Conservation (phyloP, 805 yeast genomes). For the Martiniozyma abietophila region DNA sequence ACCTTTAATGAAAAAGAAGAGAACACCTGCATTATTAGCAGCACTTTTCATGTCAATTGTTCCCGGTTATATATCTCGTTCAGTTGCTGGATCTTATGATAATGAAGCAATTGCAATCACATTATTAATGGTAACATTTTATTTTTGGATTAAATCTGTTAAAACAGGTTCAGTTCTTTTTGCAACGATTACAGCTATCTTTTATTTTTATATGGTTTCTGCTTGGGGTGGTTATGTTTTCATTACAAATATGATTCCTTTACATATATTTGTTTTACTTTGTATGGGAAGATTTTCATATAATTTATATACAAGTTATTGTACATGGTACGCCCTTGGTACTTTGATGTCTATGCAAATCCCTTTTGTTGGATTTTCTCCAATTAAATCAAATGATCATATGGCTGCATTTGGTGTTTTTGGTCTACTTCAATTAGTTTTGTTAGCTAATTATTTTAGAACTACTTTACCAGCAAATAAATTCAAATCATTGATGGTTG, state of each 20-base stretch:
- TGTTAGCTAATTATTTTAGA: conserved; percentile 75
- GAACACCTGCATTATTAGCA: conserved; percentile 79
- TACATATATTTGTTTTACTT: conserved; percentile 83
- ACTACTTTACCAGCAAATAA: conserved; percentile 61
- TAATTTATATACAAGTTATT: conserved; percentile 79
- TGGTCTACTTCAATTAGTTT: conserved; percentile 86
- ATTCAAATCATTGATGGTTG: conserved; percentile 59
- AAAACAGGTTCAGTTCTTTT: conserved; percentile 83
- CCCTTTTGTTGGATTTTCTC: conserved; percentile 96
- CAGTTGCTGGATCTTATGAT: conserved; percentile 98
- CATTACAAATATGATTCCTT: conserved; percentile 93
- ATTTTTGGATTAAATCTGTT: conserved; percentile 89
- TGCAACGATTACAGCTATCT: conserved; percentile 75
- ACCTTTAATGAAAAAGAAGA: conserved; percentile 16
- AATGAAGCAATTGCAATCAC: conserved; percentile 99
- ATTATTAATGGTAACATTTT: conserved; percentile 88
- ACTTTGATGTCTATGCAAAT: conserved; percentile 99
- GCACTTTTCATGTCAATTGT: conserved; percentile 96
- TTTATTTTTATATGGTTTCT: conserved; percentile 96
- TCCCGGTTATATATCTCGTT: conserved; percentile 96
- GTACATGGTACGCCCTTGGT: conserved; percentile 95
- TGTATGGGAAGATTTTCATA: conserved; percentile 91
- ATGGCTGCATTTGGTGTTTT: conserved; percentile 98
- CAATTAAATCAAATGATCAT: conserved; percentile 94
- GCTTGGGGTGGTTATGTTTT: conserved; percentile 99